These are phyloP conservation scores for Stemphylium beticola DNA, from an alignment of 2,329 filamentous ascomycete genomes.

Conservation along the genomic window DNA sequence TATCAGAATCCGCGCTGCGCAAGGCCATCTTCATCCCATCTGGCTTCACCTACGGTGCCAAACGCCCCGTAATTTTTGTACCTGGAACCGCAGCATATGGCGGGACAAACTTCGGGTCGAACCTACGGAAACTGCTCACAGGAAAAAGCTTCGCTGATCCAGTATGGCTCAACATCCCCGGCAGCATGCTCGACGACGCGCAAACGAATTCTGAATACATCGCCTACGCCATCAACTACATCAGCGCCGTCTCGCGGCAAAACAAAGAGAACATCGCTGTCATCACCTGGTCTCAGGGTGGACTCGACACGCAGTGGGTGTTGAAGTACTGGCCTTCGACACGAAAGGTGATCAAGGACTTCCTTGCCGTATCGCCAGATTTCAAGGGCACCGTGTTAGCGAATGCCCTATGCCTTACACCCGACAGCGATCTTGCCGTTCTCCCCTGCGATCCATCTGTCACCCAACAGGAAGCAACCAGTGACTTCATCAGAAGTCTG, in stretches of 20 bases:
- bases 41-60: slow-evolving; percentile 53
- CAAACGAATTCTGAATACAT: slow-evolving; percentile 63
- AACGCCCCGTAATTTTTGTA: slow-evolving; percentile 59
- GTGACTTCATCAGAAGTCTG: slow-evolving; percentile 53
- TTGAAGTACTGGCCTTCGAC: slow-evolving; percentile 64
- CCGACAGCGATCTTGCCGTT: slow-evolving; percentile 32
- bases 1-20: slow-evolving; percentile 56
- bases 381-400: slow-evolving; percentile 58
- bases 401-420: slow-evolving; percentile 30
- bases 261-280: slow-evolving; percentile 11
- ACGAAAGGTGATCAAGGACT: slow-evolving; percentile 54
- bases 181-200: slow-evolving; percentile 54
- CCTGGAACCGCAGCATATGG: slow-evolving; percentile 61
- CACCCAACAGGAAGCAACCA: slow-evolving; percentile 57
- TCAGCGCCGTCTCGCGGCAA: slow-evolving; percentile 45
- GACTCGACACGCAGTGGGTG: slow-evolving; percentile 62
- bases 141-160: slow-evolving; percentile 34
- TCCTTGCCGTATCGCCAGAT: slow-evolving; percentile 61
- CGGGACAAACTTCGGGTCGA: slow-evolving; percentile 54
- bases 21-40: slow-evolving; percentile 61
- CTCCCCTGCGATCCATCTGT: slow-evolving; percentile 47
- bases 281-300: slow-evolving; percentile 61
- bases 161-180: slow-evolving; percentile 64
- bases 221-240: slow-evolving; percentile 65
- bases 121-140: slow-evolving; percentile 58